Base-by-base conservation (phyloP, 208 protist genomes). In the Borovskyia barvae region DNA sequence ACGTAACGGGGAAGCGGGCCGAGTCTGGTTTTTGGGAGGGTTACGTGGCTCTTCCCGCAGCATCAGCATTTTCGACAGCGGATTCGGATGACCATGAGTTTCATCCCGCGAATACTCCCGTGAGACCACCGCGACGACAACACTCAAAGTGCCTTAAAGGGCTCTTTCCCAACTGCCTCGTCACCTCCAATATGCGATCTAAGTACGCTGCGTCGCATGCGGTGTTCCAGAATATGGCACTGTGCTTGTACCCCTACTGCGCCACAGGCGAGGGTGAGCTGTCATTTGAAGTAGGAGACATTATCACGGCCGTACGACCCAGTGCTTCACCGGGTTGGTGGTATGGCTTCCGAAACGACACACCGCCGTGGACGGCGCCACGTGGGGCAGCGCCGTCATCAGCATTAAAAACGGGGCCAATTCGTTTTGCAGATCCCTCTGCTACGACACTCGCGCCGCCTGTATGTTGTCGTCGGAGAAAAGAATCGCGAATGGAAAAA, bases 11-110 rank as follows among this genome's bases (percentile, higher is more conserved):
- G 12, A 94, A 96, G 64, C 80, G 72, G 20, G 62, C 70, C 32
- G 72, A 78, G 28, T 86, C 79, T 19, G 93, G 93, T 3, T 96
- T 85, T 73, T 95, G 90, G 90, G 57, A 89, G 40, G 93, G 93
- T 20, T 85, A 83, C 53, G 77, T 91, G 8, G 68, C 58, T 6
- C 56, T 50, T 17, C 66, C 57, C 0, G 39, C 59, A 3, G 15
- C 41, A 9, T 41, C 64, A 8, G 47, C 55, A 15, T 29, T 64
- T n/a, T 46, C 64, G 19, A 53, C 30, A 11, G 24, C 36, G 5
- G 49, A 59, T 9, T 19, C 15, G 5, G 41, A 42, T 8, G 55
- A 58, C 19, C 46, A 17, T 12, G 57, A 72, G 32, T 20, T 42
- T 8, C 28, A 5, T 2, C 40, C 40, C 9, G 24, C 35, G 9